A percentile compares a stretch with the other conserved stretches of the same genome.
These are phyloP conservation scores for Colletotrichum chlorophyti DNA, from an alignment of 2,329 filamentous ascomycete genomes.

Conservation along the genomic window DNA sequence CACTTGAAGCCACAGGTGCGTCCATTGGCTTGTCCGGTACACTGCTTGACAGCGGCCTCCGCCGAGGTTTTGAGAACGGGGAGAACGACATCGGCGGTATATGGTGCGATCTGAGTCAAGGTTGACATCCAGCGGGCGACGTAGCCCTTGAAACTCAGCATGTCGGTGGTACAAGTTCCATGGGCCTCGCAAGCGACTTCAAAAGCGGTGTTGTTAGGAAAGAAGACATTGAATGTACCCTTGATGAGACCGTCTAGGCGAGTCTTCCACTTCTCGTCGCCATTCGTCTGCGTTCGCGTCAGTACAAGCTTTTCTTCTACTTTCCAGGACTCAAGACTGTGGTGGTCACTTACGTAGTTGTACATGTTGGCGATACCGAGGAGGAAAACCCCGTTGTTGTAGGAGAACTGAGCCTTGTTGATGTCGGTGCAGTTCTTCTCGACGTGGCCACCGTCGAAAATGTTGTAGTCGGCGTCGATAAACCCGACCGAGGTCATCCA, in stretches of 20 bases:
- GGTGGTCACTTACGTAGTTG: constrained; percentile 52
- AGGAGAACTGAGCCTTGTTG: constrained; percentile 65
- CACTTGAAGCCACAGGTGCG: constrained; percentile 63
- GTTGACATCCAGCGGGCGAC: constrained; percentile 63
- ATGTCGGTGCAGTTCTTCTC: constrained; percentile 60
- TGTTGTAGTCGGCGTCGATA: constrained; percentile 65
- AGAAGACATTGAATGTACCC: constrained; percentile 53
- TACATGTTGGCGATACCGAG: constrained; percentile 70
- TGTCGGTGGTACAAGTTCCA: constrained; percentile 66
- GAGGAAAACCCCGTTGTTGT: constrained; percentile 65
- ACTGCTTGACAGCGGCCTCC: constrained; percentile 60
- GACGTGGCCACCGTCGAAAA: constrained; percentile 65
- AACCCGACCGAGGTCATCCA: constrained; percentile 64
- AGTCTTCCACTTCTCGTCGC: constrained; percentile 56
- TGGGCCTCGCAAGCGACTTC: constrained; percentile 67
- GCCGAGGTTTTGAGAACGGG: constrained; percentile 60
- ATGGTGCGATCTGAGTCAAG: constrained; percentile 61
- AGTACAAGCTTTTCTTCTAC: background rate
- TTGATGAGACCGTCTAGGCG: constrained; percentile 51
- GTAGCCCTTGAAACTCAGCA: constrained; percentile 69
- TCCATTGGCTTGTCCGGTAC: constrained; percentile 55
- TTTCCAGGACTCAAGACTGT: background rate
- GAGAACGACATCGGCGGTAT: constrained; percentile 55
- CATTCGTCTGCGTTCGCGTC: constrained; percentile 47
- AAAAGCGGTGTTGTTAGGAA: constrained; percentile 61